A percentile compares a stretch with the other conserved stretches of the same genome.
Conservation (phyloP, 2,329 filamentous ascomycete genomes). For the Aspergillus cejpii region DNA sequence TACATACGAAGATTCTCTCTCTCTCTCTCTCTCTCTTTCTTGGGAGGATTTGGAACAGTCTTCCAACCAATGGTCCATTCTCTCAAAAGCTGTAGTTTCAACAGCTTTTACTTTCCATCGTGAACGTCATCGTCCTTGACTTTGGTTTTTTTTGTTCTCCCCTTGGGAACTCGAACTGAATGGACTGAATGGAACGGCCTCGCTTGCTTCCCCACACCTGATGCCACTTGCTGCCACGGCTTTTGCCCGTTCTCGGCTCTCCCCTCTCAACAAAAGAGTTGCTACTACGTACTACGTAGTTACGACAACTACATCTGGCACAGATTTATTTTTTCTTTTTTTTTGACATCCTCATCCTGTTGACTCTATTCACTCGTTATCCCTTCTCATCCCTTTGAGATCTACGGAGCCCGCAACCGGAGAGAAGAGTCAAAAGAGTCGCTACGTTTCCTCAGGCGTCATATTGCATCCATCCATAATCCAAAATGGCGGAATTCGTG, state of each 20-base stretch:
- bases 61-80: constrained; percentile 16
- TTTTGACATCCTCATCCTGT: constrained; percentile 1
- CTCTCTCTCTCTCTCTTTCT: neutral
- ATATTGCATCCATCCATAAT: constrained; percentile 10
- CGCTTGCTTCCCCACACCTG: constrained; percentile 30
- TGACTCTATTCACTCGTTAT: constrained; percentile 1
- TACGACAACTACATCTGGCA: constrained; percentile 9
- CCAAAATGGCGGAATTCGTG: constrained; percentile 95
- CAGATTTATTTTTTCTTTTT: constrained; percentile 1
- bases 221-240: constrained; percentile 15
- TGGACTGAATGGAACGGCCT: constrained; percentile 10
- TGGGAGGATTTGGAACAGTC: constrained; percentile 14
- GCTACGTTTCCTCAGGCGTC: constrained; percentile 7
- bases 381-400: constrained; percentile 1
- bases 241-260: constrained; percentile 14
- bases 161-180: constrained; percentile 14
- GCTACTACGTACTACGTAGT: no score
- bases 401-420: neutral
- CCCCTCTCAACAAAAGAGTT: no score
- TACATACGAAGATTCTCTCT: neutral
- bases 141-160: constrained; percentile 13
- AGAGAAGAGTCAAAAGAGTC: neutral
- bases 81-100: constrained; percentile 2
- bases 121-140: constrained; percentile 31
- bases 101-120: constrained; percentile 13